Evolutionary conservation across 1,284 basidiomycete genomes (phyloP), one percentile per base, ranked within the genome.

Genomic region (Stygiomarasmius scandens): DNA sequence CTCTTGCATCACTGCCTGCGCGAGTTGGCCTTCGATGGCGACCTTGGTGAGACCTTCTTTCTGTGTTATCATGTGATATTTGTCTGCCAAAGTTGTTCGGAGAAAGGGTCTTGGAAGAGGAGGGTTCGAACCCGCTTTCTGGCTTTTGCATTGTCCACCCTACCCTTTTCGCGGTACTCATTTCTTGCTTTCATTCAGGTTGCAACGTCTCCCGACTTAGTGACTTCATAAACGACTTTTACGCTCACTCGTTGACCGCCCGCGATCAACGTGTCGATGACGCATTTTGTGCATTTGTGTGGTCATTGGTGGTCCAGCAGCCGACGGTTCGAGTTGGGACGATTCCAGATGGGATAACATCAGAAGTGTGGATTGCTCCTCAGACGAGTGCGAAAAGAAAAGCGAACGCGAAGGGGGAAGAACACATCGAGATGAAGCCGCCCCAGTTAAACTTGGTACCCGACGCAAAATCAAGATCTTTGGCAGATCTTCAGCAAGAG

Each of bases 11-110:
- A 90, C 67, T 87, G 87, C 68, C 77, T 92, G 38, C 84, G 87
- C 54, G 88, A 93, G 70, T 77, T 93, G 22, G 83, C 90, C 8
- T 92, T 91, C 68, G 90, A 93, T 61, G 90, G 91, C n/a, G 90
- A 92, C 67, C 77, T 69, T 47, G 83, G 84, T 85, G 66, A 74
- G 82, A 74, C 32, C 55, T 38, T 23, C 53, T 63, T 36, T 50
- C 16, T 55, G 60, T 27, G 45, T 49, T 52, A 68, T 68, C 67
- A 68, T 68, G 67, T 70, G 68, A 68, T 66, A 41, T 16, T 41
- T 41, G 6, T 12, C 38, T n/a, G 50, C 22, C 6, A 34, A 34
- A 34, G 27, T 36, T 11, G 22, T 46, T 32, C n/a, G n/a, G 27
- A 14, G 23, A 32, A 48, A 34, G 38, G 27, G 36, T 14, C 53